Conservation (phyloP, 2,329 filamentous ascomycete genomes). For the Fusarium udum region DNA sequence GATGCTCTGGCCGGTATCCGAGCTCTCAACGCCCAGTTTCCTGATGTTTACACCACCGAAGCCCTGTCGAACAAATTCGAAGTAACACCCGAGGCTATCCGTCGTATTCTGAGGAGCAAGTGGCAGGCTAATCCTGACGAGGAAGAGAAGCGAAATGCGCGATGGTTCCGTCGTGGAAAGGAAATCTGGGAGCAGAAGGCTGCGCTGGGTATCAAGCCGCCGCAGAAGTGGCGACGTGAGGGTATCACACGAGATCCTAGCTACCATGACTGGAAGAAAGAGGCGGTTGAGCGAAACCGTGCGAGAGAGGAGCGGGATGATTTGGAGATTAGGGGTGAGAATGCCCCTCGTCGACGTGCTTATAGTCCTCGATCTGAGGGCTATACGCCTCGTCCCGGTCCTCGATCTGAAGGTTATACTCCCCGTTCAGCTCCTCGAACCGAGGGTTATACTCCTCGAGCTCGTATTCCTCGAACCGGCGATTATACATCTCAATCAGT, state of each 20-base stretch:
- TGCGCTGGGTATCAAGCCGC: slow-evolving; percentile 69
- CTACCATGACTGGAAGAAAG: slow-evolving; percentile 51
- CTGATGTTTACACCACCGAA: slow-evolving; percentile 77
- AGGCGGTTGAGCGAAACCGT: slow-evolving; percentile 41
- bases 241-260: slow-evolving; percentile 58
- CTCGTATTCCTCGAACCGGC: background rate
- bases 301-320: slow-evolving; percentile 46
- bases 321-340: slow-evolving; percentile 23
- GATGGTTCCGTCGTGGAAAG: slow-evolving; percentile 71
- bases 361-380: background rate
- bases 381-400: background rate
- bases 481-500: background rate
- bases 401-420: background rate
- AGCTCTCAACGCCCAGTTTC: slow-evolving; percentile 79
- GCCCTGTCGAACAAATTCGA: slow-evolving; percentile 82
- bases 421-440: background rate
- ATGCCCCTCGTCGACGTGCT: background rate
- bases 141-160: slow-evolving; percentile 64
- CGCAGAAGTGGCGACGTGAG: slow-evolving; percentile 66
- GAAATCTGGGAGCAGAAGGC: slow-evolving; percentile 68
- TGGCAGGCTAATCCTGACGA: slow-evolving; percentile 72
- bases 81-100: slow-evolving; percentile 86
- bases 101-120: slow-evolving; percentile 84
- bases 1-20: slow-evolving; percentile 92
- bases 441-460: background rate